These are phyloP conservation scores for Hymenoscyphus albidus DNA, from an alignment of 2,329 filamentous ascomycete species.

Conservation along the genomic window DNA sequence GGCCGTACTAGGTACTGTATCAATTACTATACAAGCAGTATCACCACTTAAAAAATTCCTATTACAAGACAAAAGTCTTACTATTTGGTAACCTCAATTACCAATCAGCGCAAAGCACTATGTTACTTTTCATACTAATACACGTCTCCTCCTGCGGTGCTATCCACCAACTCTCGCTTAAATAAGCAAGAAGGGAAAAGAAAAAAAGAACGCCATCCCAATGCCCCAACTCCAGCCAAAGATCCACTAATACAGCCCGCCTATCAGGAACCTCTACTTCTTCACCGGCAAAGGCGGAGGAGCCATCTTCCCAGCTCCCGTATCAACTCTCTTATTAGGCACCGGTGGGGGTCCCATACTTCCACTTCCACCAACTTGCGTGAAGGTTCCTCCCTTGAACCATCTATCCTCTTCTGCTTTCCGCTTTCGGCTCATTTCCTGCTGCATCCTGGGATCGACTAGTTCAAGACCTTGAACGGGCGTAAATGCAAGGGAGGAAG, in stretches of 20 bases:
- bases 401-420: slow-evolving; percentile 93
- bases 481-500: slow-evolving; percentile 86
- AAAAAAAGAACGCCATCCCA: slow-evolving; percentile 1
- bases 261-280: slow-evolving; percentile 17
- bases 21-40: too few relatives aligned
- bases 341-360: slow-evolving; percentile 77
- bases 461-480: slow-evolving; percentile 92
- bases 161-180: too few relatives aligned
- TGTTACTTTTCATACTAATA: not conserved
- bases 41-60: too few relatives aligned
- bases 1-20: too few relatives aligned
- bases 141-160: not conserved
- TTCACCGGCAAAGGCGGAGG: slow-evolving; percentile 31
- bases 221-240: slow-evolving; percentile 6
- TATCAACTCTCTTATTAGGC: slow-evolving; percentile 66
- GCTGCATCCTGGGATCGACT: slow-evolving; percentile 86
- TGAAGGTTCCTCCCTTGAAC: slow-evolving; percentile 98
- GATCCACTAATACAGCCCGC: not conserved
- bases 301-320: slow-evolving; percentile 51
- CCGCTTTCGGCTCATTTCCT: slow-evolving; percentile 82
- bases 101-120: not conserved
- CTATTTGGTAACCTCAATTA: not conserved
- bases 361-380: slow-evolving; percentile 65
- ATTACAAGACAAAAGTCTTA: not conserved
- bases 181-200: too few relatives aligned